These are phyloP conservation scores for Pleurotus djamor DNA, from an alignment of 768 basidiomycete species.

Conservation along the genomic window DNA sequence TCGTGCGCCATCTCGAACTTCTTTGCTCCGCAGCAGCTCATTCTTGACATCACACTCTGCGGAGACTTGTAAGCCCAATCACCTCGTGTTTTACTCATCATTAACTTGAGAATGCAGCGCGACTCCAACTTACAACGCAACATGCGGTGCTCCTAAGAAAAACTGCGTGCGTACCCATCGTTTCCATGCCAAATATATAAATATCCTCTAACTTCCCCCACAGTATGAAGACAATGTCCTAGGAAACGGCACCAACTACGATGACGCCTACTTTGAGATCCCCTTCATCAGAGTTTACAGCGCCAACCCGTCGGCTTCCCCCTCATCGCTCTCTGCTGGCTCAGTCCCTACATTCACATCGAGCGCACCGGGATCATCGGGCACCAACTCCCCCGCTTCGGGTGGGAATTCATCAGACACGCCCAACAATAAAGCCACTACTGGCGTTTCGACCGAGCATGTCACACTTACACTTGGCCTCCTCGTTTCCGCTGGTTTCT, in stretches of 20 bases:
- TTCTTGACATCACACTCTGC: constrained; percentile 56
- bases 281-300: constrained; percentile 37
- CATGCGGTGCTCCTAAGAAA: constrained; percentile 1
- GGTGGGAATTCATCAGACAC: background rate
- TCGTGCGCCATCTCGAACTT: constrained; percentile 38
- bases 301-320: background rate
- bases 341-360: background rate
- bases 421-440: background rate
- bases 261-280: constrained; percentile 60
- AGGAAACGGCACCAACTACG: constrained; percentile 41
- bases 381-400: background rate
- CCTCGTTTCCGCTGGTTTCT: too few species aligned
- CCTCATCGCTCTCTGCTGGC: background rate
- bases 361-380: background rate
- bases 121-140: background rate
- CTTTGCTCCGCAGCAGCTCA: constrained; percentile 46
- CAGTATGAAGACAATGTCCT: constrained; percentile 52
- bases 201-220: background rate
- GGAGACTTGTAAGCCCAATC: constrained; percentile 34
- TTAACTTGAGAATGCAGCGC: constrained; percentile 18
- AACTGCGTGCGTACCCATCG: background rate
- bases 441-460: background rate
- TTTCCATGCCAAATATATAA: background rate
- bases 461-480: too few species aligned
- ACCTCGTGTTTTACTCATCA: constrained; percentile 29